Percentiles rank a stretch among this genome's conserved stretches.
Conservation (phyloP, 2,329 filamentous ascomycete species). For the Ramichloridium luteum region DNA sequence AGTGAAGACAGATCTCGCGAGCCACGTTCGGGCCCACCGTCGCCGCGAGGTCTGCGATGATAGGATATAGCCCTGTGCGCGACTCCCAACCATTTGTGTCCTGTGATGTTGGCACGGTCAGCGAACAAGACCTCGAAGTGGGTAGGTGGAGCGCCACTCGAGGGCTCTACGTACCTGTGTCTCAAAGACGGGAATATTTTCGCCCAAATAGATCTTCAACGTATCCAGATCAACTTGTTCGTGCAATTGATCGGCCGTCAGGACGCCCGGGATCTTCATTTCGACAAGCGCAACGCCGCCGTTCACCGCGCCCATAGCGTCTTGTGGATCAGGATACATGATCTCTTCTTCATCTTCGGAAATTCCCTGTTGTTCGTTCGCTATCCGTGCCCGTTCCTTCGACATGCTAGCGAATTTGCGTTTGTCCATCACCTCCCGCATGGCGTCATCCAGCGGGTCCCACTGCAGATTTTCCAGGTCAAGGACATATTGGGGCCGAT, state of each 20-base stretch:
- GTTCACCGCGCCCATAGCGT: conserved; percentile 24
- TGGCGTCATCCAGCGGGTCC: conserved; percentile 21
- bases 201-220: conserved; percentile 42
- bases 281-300: conserved; percentile 41
- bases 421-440: conserved; percentile 35
- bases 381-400: conserved; percentile 24
- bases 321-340: conserved; percentile 9
- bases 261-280: conserved; percentile 55
- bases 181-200: conserved; percentile 23
- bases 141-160: neutral
- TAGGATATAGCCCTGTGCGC: conserved; percentile 41
- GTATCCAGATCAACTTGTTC: conserved; percentile 44
- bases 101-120: conserved; percentile 13
- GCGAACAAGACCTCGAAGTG: too few species aligned
- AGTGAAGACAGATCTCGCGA: conserved; percentile 46
- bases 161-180: neutral
- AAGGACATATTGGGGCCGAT: conserved; percentile 59
- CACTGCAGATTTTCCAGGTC: conserved; percentile 42
- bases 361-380: conserved; percentile 11
- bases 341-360: conserved; percentile 13
- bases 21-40: conserved; percentile 51
- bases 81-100: conserved; percentile 50
- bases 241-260: conserved; percentile 42
- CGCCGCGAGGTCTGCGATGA: conserved; percentile 55
- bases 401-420: conserved; percentile 42